Base-by-base conservation (phyloP, 2,329 filamentous ascomycete genomes). In the Eutypa lata region DNA sequence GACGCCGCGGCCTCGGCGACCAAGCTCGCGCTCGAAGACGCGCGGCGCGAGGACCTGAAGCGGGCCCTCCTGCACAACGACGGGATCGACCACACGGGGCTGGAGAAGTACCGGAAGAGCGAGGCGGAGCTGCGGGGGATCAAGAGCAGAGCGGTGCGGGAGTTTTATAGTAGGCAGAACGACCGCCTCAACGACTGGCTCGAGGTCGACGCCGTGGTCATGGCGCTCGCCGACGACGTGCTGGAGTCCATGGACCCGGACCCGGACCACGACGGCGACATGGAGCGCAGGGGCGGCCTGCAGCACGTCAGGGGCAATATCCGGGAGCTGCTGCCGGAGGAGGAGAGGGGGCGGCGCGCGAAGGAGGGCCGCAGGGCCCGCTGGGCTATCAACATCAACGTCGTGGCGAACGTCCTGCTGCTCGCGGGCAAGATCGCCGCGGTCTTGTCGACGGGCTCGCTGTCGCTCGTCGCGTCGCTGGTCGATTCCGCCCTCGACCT, bases 401-500 rank as follows among this genome's bases (percentile, higher is more conserved):
- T 85, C 7, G 65, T 79, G n/a, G 81, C 82, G 38, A 86, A 86
- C 58, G 74, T 83, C 40, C 61, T 83, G 46, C 73, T 85, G 2
- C 71, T 86, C 3, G 68, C 73, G 10, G 80, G 78, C 4, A 86
- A 86, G 62, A 73, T 79, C 45, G 69, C 77, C 14, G 81, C 81
- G 14, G 80, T 79, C 18, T 69, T 79, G 40, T 77, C 75, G 57
- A 83, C 81, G 2, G 77, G 71, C 47, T 86, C 83, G 1, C 73
- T 86, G 7, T 86, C 82, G 1, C 72, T 86, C 18, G 78, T 86
- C 33, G 83, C 83, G 11, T 84, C 80, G 19, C 73, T 84, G 10
- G 79, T 84, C 14, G 83, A 87, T 64, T 84, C 81, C 1, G 81
- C 80, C 2, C 72, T 85, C 18, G 82, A 86, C 56, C 70, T 85